Percentiles rank a stretch among this genome's conserved stretches.
Conservation (phyloP, 768 basidiomycete genomes). For the Inosperma sp. region DNA sequence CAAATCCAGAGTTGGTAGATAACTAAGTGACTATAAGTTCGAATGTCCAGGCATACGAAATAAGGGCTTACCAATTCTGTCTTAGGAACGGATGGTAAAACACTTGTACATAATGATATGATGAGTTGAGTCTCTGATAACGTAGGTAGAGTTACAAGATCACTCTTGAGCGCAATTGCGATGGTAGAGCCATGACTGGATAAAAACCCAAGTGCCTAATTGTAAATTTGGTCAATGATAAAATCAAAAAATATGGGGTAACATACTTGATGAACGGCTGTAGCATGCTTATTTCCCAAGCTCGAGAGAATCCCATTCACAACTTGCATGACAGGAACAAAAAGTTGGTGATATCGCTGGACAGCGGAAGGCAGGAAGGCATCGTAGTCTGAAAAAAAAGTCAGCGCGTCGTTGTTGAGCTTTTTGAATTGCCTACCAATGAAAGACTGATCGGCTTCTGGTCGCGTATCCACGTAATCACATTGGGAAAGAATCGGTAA, state of each 20-base stretch:
- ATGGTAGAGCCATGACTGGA: conserved; percentile 80
- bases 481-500: conserved; percentile 74
- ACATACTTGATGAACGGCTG: conserved; percentile 64
- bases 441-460: conserved; percentile 77
- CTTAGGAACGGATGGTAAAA: conserved; percentile 68
- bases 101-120: conserved; percentile 61
- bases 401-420: background rate
- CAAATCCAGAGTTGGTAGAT: conserved; percentile 74
- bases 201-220: conserved; percentile 75
- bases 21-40: conserved; percentile 29
- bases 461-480: conserved; percentile 82
- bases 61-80: conserved; percentile 64
- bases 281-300: conserved; percentile 63
- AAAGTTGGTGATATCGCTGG: conserved; percentile 85
- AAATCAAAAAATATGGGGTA: background rate
- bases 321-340: conserved; percentile 84
- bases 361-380: conserved; percentile 85
- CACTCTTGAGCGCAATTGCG: conserved; percentile 75
- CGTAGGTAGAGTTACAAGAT: conserved; percentile 56
- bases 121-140: conserved; percentile 80
- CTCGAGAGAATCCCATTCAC: conserved; percentile 72
- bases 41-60: background rate
- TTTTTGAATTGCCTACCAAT: conserved; percentile 49
- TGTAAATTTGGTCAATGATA: background rate
- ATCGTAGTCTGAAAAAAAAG: conserved; percentile 55